These are phyloP conservation scores for button mushroom (Agaricus bisporus) DNA, from an alignment of 768 basidiomycete species.

Conservation along the genomic window DNA sequence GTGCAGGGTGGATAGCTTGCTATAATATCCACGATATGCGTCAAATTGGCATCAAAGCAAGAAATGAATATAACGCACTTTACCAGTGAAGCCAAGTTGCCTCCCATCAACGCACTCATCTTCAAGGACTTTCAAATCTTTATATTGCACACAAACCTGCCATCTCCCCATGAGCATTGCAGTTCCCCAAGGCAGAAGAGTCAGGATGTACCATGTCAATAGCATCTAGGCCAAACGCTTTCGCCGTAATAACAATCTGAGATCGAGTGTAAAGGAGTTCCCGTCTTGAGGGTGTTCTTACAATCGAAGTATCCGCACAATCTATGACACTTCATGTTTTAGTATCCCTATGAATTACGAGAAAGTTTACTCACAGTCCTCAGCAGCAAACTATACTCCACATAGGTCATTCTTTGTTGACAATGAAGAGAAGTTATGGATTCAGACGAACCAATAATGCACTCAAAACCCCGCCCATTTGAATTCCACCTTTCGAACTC, in stretches of 20 bases:
- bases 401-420: too few relatives aligned
- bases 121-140: slow-evolving; percentile 55
- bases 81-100: slow-evolving; percentile 85
- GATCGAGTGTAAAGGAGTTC: slow-evolving; percentile 85
- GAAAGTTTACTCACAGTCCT: slow-evolving; percentile 64
- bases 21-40: slow-evolving; percentile 20
- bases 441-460: slow-evolving; percentile 56
- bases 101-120: slow-evolving; percentile 79
- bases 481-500: slow-evolving; percentile 44
- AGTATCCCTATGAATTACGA: not conserved
- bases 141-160: slow-evolving; percentile 87
- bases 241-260: slow-evolving; percentile 73
- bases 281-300: slow-evolving; percentile 63
- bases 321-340: slow-evolving; percentile 35
- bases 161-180: too few relatives aligned
- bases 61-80: slow-evolving; percentile 37
- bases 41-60: not conserved
- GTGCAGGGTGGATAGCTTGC: slow-evolving; percentile 94
- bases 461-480: slow-evolving; percentile 46
- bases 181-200: not conserved
- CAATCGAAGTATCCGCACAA: slow-evolving; percentile 83
- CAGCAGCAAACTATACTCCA: slow-evolving; percentile 74
- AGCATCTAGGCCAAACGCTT: slow-evolving; percentile 75
- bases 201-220: slow-evolving; percentile 74
- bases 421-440: not conserved